Conservation (phyloP, 306 rosid genomes). For the Prunus persica region DNA sequence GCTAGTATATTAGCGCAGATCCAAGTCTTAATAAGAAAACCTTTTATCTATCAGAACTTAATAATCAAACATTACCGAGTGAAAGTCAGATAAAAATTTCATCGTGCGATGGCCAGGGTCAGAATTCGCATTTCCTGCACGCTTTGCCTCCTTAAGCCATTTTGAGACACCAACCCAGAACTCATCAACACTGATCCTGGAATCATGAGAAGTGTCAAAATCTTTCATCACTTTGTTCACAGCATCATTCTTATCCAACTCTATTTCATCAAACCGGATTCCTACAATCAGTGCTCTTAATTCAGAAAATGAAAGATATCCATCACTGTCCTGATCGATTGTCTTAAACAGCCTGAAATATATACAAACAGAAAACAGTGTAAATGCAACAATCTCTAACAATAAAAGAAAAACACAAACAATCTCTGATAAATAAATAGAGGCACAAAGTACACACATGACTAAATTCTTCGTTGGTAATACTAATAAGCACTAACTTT, state of each 20-base stretch:
- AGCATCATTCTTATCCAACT: slow-evolving; percentile 61
- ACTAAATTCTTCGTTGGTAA: neutral
- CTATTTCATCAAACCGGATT: slow-evolving; percentile 63
- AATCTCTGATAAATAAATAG: neutral
- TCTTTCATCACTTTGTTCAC: slow-evolving; percentile 50
- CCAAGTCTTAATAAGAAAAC: neutral
- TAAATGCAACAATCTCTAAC: slow-evolving; percentile 8
- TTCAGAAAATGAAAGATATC: slow-evolving; percentile 50
- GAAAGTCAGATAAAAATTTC: slow-evolving; percentile 44
- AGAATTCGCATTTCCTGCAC: slow-evolving; percentile 22
- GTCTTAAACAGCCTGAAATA: slow-evolving; percentile 52
- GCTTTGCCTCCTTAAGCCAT: slow-evolving; percentile 57
- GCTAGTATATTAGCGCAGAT: neutral
- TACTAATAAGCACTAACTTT: slow-evolving; percentile 38
- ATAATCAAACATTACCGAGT: slow-evolving; percentile 41
- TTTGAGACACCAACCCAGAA: slow-evolving; percentile 48
- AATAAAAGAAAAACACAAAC: neutral
- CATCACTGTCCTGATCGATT: slow-evolving; percentile 48
- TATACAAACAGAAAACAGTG: slow-evolving; percentile 8
- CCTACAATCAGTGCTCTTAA: slow-evolving; percentile 74
- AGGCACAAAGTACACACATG: neutral
- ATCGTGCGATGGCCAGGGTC: slow-evolving; percentile 49
- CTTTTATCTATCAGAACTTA: neutral
- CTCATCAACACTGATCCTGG: slow-evolving; percentile 22
- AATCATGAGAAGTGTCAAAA: slow-evolving; percentile 58